phyloP scores from a whole-genome alignment of 257 asterid genomes.

The Rubia yunnanensis region DNA sequence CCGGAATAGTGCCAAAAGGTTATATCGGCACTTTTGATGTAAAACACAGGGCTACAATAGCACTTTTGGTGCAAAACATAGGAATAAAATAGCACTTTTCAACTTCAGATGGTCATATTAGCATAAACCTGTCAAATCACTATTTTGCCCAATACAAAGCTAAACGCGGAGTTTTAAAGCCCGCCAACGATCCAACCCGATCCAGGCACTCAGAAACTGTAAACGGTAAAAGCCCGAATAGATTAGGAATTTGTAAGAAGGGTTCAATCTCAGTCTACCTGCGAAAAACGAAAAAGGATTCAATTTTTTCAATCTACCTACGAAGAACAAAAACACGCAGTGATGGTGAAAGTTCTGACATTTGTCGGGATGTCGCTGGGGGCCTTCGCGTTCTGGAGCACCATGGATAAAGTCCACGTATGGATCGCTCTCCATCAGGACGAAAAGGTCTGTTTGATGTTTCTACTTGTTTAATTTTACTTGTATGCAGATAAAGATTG shows the following conservation, averaged over 20 bases:
- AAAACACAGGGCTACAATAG: too few relatives aligned
- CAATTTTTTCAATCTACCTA: background rate
- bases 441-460: slow-evolving; percentile 40
- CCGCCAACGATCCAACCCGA: background rate
- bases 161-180: background rate
- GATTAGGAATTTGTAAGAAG: background rate
- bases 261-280: background rate
- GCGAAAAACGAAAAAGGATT: background rate
- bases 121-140: too few relatives aligned
- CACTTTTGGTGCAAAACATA: too few relatives aligned
- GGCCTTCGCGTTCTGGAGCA: slow-evolving; percentile 79
- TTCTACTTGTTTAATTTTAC: background rate
- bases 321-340: slow-evolving; percentile 13
- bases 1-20: too few relatives aligned
- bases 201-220: background rate
- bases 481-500: background rate
- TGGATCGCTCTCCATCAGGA: slow-evolving; percentile 90
- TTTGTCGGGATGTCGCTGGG: slow-evolving; percentile 70
- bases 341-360: slow-evolving; percentile 63
- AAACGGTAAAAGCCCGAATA: background rate
- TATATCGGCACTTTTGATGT: too few relatives aligned
- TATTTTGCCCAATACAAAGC: too few relatives aligned
- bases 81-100: too few relatives aligned
- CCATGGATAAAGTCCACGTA: slow-evolving; percentile 83
- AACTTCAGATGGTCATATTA: too few relatives aligned